These are phyloP conservation scores for Protomyces pachydermus DNA, from an alignment of 1,139 yeast species.

Conservation along the genomic window DNA sequence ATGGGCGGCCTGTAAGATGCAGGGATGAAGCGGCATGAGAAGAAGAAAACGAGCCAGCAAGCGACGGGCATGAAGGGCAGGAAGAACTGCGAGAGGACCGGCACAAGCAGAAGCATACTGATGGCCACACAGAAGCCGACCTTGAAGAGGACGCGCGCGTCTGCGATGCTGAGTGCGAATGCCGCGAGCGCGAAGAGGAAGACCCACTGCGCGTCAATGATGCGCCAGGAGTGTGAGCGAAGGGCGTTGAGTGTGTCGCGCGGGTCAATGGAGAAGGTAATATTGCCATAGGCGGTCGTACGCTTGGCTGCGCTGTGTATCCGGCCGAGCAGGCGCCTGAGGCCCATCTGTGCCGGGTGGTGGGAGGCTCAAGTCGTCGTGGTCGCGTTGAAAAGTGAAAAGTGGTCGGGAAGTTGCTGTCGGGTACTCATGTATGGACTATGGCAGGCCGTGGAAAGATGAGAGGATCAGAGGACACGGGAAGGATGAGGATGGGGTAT, in stretches of 20 bases:
- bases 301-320: neutral
- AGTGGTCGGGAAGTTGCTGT: neutral
- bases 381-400: neutral
- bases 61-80: constrained; percentile 79
- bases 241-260: constrained; percentile 48
- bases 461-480: neutral
- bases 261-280: constrained; percentile 36
- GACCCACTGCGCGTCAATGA: constrained; percentile 42
- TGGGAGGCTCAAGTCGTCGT: neutral
- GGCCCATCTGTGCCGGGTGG: neutral
- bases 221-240: constrained; percentile 46
- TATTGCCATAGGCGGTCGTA: neutral
- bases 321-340: neutral
- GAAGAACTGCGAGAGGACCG: constrained; percentile 80
- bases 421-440: neutral
- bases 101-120: constrained; percentile 51
- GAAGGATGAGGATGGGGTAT: neutral
- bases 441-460: neutral
- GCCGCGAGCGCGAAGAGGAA: constrained; percentile 44
- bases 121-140: constrained; percentile 42
- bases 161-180: constrained; percentile 52
- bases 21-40: constrained; percentile 60
- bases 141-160: constrained; percentile 50
- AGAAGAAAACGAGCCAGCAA: constrained; percentile 82
- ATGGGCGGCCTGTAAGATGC: constrained; percentile 79